Percentiles rank a stretch among this genome's conserved stretches.
These are phyloP conservation scores for Musa balbisiana DNA, from an alignment of 202 grass and related monocot species.

Conservation along the genomic window DNA sequence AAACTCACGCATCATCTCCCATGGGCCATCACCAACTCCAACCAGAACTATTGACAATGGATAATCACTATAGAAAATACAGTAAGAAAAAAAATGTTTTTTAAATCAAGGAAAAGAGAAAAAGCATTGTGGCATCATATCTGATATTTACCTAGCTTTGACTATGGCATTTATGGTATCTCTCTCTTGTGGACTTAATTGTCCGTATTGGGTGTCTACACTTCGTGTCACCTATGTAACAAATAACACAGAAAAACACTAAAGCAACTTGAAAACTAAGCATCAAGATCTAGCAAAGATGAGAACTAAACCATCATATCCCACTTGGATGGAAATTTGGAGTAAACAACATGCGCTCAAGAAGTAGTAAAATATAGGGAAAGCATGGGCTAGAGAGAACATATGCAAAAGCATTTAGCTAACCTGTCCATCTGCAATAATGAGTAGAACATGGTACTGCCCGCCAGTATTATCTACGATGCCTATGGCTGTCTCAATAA, in stretches of 20 bases:
- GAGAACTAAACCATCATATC: not conserved
- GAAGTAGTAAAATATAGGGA: not conserved
- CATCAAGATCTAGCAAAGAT: not conserved
- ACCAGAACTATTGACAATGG: slow-evolving; percentile 94
- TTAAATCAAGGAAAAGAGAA: not conserved
- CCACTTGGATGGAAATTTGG: not conserved
- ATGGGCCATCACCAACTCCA: slow-evolving; percentile 94
- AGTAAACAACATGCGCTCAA: not conserved
- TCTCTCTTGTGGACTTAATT: slow-evolving; percentile 82
- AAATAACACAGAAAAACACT: not conserved
- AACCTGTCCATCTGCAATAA: slow-evolving; percentile 20
- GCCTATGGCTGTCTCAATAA: slow-evolving; percentile 11
- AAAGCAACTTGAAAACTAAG: not conserved
- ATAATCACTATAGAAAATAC: slow-evolving; percentile 51
- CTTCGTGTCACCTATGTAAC: slow-evolving; percentile 69
- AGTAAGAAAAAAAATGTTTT: not conserved
- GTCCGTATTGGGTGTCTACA: slow-evolving; percentile 81
- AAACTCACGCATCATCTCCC: slow-evolving; percentile 97
- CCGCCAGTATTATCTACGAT: slow-evolving; percentile 7
- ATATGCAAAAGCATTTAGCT: not conserved
- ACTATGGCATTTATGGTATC: slow-evolving; percentile 92
- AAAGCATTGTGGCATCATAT: not conserved
- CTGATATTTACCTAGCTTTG: slow-evolving; percentile 65
- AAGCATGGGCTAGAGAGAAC: not conserved
- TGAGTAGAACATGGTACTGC: slow-evolving; percentile 18